Evolutionary conservation across 257 asterid species (phyloP), one percentile per base, ranked within the genome.

Genomic region (Fraxinus cuspidata): DNA sequence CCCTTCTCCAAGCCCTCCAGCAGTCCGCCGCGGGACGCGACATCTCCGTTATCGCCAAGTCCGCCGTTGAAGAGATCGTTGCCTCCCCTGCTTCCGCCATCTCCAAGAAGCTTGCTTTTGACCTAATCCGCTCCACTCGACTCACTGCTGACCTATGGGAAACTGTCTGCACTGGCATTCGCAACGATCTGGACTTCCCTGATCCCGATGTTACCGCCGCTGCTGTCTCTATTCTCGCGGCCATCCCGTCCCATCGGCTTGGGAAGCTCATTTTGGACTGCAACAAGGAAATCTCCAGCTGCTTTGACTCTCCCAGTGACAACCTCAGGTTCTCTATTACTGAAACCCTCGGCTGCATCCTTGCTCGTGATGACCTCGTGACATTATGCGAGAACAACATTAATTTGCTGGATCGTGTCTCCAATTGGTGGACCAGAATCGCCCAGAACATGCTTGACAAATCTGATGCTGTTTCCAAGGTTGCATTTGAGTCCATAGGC

Each of bases 21-120:
- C 98, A 93, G 84, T 93, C 96, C 40, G 98, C 97, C 42, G 98
- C 98, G 74, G 98, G 98, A 19, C 81, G 94, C 28, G 98, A 93
- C 83, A 93, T 93, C 75, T 93, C 98, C 76, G 87, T 93, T 76
- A 84, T 93, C 32, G 97, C 98, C 1, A 93, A 93, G 86, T 89
- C 94, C 21, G 98, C 98, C 34, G 98, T 93, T 4, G 98, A 93
- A 71, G 98, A 93, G 86, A 93, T 93, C 82, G 97, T 93, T 70
- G 96, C 98, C 21, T 89, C 97, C 70, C 98, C 98, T 0, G 96
- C 98, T 75, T 93, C 98, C 63, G 98, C 98, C 74, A 81, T 93
- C 68, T 90, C 97, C 31, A 93, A 93, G 77, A 90, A 90, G 25
- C 98, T 93, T 29, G 98, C 98, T 0, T 93, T 93, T 86, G 98